A percentile compares a stretch with the other conserved stretches of the same genome.
phyloP scores from a whole-genome alignment of 106 monocot genomes.

The Vanilla planifolia region DNA sequence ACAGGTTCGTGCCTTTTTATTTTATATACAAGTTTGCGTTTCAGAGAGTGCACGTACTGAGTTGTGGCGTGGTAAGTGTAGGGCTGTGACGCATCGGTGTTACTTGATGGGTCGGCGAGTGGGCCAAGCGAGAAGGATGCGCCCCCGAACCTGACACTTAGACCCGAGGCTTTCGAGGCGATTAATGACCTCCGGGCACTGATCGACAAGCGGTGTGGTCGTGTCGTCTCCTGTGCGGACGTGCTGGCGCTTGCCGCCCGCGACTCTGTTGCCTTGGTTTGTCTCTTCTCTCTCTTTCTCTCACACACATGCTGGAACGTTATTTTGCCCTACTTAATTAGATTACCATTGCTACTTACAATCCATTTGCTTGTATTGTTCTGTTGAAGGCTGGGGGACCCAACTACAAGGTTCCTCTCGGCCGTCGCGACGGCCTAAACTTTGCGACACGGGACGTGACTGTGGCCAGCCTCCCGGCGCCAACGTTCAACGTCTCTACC shows the following conservation, averaged over 20 bases:
- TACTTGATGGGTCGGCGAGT: conserved; percentile 49
- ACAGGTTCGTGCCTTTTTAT: background rate
- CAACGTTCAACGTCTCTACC: conserved; percentile 17
- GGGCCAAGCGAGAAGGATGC: conserved; percentile 47
- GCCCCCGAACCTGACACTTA: conserved; percentile 45
- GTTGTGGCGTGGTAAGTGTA: conserved; percentile 9
- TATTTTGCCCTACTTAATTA: no score
- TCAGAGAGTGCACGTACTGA: no score
- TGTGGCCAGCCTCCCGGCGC: conserved; percentile 23
- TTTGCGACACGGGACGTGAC: conserved; percentile 25
- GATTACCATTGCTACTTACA: no score
- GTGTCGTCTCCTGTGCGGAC: conserved; percentile 41
- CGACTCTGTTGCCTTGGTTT: conserved; percentile 30
- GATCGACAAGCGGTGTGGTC: conserved; percentile 22
- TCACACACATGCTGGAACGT: no score
- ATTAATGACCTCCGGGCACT: conserved; percentile 31
- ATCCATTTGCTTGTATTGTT: no score
- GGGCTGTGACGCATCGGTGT: conserved; percentile 62
- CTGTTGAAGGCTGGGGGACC: conserved; percentile 27
- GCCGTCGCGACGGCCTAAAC: conserved; percentile 35
- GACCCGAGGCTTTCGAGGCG: conserved; percentile 40
- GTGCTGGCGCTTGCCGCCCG: conserved; percentile 27
- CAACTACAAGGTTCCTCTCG: conserved; percentile 28
- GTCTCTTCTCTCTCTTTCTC: background rate
- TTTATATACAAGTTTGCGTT: no score